Evolutionary conservation across 169 alveolate species (phyloP).

Genomic region (Plasmodium gallinaceum): DNA sequence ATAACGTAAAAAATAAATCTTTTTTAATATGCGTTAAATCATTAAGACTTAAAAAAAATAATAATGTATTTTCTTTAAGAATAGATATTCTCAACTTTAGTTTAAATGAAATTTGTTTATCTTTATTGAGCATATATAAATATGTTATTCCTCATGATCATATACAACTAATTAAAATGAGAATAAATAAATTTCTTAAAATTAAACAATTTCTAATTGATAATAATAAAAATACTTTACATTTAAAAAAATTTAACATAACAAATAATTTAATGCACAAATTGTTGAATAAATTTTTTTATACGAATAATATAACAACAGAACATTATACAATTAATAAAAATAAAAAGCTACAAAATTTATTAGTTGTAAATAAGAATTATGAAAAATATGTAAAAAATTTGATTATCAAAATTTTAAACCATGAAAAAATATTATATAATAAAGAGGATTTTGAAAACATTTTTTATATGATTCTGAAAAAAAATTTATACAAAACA

Average conservation of each 20-base stretch:
- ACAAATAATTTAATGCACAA: slow-evolving; percentile 45
- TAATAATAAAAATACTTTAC: slow-evolving; percentile 48
- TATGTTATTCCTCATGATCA: slow-evolving; percentile 35
- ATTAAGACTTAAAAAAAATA: slow-evolving; percentile 52
- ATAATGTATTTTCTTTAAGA: slow-evolving; percentile 35
- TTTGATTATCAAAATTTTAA: slow-evolving; percentile 47
- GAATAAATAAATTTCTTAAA: slow-evolving; percentile 16
- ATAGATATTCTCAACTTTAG: slow-evolving; percentile 25
- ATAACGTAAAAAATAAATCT: slow-evolving; percentile 14
- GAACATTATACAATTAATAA: slow-evolving; percentile 20
- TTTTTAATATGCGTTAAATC: slow-evolving; percentile 29
- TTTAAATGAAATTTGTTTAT: slow-evolving; percentile 42
- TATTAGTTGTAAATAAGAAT: slow-evolving; percentile 20
- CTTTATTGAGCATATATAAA: slow-evolving; percentile 42
- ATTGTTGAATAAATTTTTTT: slow-evolving; percentile 9
- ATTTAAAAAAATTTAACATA: slow-evolving; percentile 22
- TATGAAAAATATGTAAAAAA: slow-evolving; percentile 69
- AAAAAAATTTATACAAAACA: slow-evolving; percentile 9
- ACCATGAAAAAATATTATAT: slow-evolving; percentile 57
- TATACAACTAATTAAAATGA: slow-evolving; percentile 28
- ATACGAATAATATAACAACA: neutral
- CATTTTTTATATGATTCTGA: slow-evolving; percentile 62
- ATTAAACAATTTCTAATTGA: slow-evolving; percentile 24
- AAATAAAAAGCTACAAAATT: slow-evolving; percentile 1
- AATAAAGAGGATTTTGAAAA: slow-evolving; percentile 70